Base-by-base conservation (phyloP, 1,284 basidiomycete genomes). In the Somion occarium region DNA sequence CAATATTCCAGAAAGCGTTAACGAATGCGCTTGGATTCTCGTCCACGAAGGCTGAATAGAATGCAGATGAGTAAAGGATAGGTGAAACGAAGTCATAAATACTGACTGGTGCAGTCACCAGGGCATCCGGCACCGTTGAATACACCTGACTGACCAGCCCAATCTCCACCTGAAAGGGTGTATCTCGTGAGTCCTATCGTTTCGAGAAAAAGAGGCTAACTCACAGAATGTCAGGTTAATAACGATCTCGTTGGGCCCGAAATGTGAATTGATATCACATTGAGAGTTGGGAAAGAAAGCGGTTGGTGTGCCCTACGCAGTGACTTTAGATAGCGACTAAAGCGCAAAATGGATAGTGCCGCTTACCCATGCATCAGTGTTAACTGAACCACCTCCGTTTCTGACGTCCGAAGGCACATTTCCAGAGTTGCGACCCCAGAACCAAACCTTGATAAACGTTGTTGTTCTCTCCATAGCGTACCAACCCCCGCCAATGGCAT, bases 401-500 rank as follows among this genome's bases (percentile, higher is more conserved):
- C 49, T 63, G 15, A 77, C 63, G 37, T 71, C 73, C 38, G 72
- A 70, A 12, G 68, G 64, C 38, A 59, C 56, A 11, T 47, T 38
- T 11, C 48, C 58, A 44, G 65, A 64, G 55, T 64, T 66, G 44
- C 73, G 67, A 0, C 68, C 53, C 73, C 73, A 76, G 65, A 76
- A 76, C 73, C 73, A 76, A 26, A 76, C 65, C 44, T 69, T 70
- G 54, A 76, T 72, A 53, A 57, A 64, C 15, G 49, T 56, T 24
- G 53, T 59, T 0, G 71, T 73, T 47, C 73, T 61, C 57, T 75
- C 74, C 57, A 75, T 68, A 3, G 69, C 74, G 49, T 73, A 76
- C 73, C 74, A 81, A 57, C 80, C 79, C 15, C 81, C 83, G 19
- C 78, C 75, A 54, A 70, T 73, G 19, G 59, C 63, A 61, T 85